These are phyloP conservation scores for Hirschioporus abietinus DNA, from an alignment of 768 basidiomycete species.

Conservation along the genomic window DNA sequence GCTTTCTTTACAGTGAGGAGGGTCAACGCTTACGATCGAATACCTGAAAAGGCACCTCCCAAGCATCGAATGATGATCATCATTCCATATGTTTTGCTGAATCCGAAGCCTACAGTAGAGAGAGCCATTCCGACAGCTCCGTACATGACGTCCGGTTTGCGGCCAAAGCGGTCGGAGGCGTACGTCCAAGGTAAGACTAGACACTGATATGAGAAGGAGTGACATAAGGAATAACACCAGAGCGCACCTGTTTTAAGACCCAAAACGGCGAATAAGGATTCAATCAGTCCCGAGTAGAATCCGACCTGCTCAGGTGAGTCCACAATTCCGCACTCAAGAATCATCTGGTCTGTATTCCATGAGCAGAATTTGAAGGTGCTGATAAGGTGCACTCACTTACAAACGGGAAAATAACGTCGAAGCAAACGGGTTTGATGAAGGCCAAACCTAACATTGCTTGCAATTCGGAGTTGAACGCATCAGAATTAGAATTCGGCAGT, in stretches of 20 bases:
- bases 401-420: constrained; percentile 9
- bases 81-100: constrained; percentile 1
- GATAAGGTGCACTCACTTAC: constrained; percentile 4
- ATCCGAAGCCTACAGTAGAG: constrained; percentile 4
- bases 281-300: constrained; percentile 17
- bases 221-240: not conserved
- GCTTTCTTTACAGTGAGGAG: not conserved
- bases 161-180: constrained; percentile 41
- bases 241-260: constrained; percentile 9
- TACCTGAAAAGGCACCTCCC: not conserved
- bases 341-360: constrained; percentile 13
- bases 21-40: not conserved
- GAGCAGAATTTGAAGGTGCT: not conserved
- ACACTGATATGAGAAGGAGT: not conserved
- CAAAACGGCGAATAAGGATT: constrained; percentile 9
- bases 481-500: too few relatives aligned
- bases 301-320: constrained; percentile 16
- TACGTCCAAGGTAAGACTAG: constrained; percentile 40
- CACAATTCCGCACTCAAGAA: constrained; percentile 16
- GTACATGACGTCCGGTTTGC: constrained; percentile 41
- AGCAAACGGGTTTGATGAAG: constrained; percentile 12
- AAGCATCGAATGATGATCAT: constrained; percentile 1
- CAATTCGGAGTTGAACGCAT: not conserved
- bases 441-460: constrained; percentile 8
- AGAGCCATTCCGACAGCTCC: constrained; percentile 10